Evolutionary conservation across 176 grass and related monocot genomes (phyloP).

Genomic region (Metroxylon sagu): DNA sequence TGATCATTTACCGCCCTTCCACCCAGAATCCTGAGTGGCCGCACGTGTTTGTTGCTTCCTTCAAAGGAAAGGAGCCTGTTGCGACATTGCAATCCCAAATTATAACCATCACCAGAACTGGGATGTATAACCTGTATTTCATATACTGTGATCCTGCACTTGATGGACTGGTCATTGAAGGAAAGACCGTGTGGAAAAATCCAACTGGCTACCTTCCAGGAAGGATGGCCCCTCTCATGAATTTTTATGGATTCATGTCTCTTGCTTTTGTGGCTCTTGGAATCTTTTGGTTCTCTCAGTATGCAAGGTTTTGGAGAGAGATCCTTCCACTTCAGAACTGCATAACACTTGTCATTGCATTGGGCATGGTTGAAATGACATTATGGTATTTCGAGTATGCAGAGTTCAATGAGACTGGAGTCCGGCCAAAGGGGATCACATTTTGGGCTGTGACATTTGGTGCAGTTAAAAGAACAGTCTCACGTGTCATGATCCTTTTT

Average conservation of each 20-base stretch:
- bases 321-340: slow-evolving; percentile 8
- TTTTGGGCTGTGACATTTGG: slow-evolving; percentile 8
- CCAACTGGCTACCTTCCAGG: slow-evolving; percentile 9
- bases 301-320: slow-evolving; percentile 8
- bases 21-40: neutral
- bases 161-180: neutral
- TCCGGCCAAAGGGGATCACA: slow-evolving; percentile 3
- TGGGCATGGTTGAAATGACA: slow-evolving; percentile 7
- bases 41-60: slow-evolving; percentile 3
- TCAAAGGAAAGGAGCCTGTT: neutral
- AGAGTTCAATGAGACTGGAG: slow-evolving; percentile 2
- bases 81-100: neutral
- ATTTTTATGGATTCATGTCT: slow-evolving; percentile 7
- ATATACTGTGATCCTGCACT: slow-evolving; percentile 6
- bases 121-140: slow-evolving; percentile 12
- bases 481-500: neutral
- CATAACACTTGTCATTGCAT: slow-evolving; percentile 2
- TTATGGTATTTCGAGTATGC: slow-evolving; percentile 9
- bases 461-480: slow-evolving; percentile 3
- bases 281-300: slow-evolving; percentile 5
- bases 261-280: neutral
- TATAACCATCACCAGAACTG: neutral
- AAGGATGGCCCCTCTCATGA: slow-evolving; percentile 5
- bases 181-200: slow-evolving; percentile 13
- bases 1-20: slow-evolving; percentile 4